Base-by-base conservation (phyloP, 2,329 filamentous ascomycete genomes). In the Verticillium albo-atrum region DNA sequence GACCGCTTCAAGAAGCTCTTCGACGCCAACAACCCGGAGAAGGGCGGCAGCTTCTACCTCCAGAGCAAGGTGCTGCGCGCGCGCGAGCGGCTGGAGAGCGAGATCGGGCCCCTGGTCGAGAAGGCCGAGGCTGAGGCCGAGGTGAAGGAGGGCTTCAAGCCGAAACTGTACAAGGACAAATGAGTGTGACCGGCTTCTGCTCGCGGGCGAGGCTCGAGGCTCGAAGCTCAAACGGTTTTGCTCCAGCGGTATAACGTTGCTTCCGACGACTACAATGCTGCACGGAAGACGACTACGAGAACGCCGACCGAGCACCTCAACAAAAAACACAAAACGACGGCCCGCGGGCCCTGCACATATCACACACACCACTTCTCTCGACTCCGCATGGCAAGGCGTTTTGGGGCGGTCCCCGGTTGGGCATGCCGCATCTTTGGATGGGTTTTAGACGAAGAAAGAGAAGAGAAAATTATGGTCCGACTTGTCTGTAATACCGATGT, bases 11-110 rank as follows among this genome's bases (percentile, higher is more conserved):
- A 98, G 85, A 87, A 89, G 65, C 79, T 99, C 54, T 99, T 97
- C 73, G 95, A 99, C 75, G 80, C 86, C 67, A 99, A 99, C 78
- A 91, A 99, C 65, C 94, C 95, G 12, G 83, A 96, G 75, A 97
- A 97, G 71, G 95, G 95, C 35, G 95, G 95, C 57, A 97, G 92
- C 70, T 99, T 99, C 77, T 99, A 99, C 76, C 82, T 99, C 55
- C 95, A 99, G 78, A 98, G 94, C 82, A 99, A 99, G 79, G 87
- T 99, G 58, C 77, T 98, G 67, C 83, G 95, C 63, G 95, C 95
- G 60, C 86, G 94, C 68, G 94, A 99, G 78, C 82, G 95, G 64
- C 89, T 99, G 77, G 94, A 98, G 79, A 83, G 89, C 68, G 94
- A 99, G 76, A 79, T 95, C 47, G 82, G 87, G 64, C 87, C 90